Percentiles rank a stretch among this genome's conserved stretches.
phyloP scores from a whole-genome alignment of 257 asterid species.

The Ilex aquifolium region DNA sequence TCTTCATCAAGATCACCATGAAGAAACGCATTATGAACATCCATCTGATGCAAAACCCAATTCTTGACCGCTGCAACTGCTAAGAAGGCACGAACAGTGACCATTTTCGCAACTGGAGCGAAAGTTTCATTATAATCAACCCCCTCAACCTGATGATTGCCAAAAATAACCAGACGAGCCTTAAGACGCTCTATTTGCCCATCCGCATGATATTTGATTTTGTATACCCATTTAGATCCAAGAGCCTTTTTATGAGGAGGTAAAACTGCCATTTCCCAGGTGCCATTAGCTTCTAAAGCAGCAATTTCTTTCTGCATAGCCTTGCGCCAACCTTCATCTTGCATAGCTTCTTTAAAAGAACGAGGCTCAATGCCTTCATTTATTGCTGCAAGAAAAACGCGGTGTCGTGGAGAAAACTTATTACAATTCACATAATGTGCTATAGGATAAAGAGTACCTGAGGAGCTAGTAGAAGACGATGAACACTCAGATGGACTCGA shows the following conservation, averaged over 20 bases:
- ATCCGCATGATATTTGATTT: no score
- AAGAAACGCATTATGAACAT: no score
- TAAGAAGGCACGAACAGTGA: no score
- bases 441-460: slow-evolving; percentile 7
- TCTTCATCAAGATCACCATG: no score
- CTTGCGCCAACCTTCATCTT: background rate
- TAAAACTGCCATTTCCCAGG: background rate
- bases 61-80: no score
- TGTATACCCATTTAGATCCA: background rate
- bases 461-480: background rate
- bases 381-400: background rate
- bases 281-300: background rate
- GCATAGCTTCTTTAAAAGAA: background rate
- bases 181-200: background rate
- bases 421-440: slow-evolving; percentile 2
- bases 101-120: no score
- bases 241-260: background rate
- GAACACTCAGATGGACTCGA: background rate
- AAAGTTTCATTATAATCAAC: no score
- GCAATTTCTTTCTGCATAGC: background rate
- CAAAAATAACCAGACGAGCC: background rate
- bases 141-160: background rate
- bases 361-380: background rate
- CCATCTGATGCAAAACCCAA: no score
- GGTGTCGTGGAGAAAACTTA: slow-evolving; percentile 2